Conservation (phyloP, 441 rosid genomes). For the Dalechampia spathulata region DNA sequence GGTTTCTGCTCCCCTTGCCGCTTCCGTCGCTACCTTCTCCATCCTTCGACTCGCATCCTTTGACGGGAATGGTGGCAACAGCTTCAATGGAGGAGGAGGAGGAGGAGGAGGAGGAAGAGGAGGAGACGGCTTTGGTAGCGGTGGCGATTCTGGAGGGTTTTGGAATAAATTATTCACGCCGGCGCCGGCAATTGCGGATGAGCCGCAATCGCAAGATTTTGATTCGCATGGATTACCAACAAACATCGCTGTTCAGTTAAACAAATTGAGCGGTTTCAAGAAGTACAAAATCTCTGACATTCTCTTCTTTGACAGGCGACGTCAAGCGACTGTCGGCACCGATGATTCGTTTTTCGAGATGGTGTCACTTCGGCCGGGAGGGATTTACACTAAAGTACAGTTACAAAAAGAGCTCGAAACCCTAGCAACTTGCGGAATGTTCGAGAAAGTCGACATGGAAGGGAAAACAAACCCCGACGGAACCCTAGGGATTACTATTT, state of each 20-base stretch:
- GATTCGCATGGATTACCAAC: conserved; percentile 92
- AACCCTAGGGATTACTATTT: conserved; percentile 53
- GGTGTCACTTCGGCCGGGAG: conserved; percentile 81
- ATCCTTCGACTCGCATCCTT: conserved; percentile 30
- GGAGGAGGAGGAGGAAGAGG: conserved; percentile 34
- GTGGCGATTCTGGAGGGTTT: conserved; percentile 36
- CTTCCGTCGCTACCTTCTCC: conserved; percentile 33
- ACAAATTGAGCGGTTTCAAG: conserved; percentile 74
- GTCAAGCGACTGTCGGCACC: conserved; percentile 54
- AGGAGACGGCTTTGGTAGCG: conserved; percentile 5
- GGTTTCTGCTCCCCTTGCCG: conserved; percentile 33
- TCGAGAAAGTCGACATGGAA: conserved; percentile 89
- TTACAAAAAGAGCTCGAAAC: conserved; percentile 83
- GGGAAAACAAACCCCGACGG: conserved; percentile 83
- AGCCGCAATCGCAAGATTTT: conserved; percentile 63
- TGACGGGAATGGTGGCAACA: conserved; percentile 1
- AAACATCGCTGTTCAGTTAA: conserved; percentile 66
- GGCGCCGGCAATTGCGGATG: conserved; percentile 57
- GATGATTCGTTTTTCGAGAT: conserved; percentile 96
- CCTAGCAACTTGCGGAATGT: conserved; percentile 91
- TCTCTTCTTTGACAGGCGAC: conserved; percentile 56
- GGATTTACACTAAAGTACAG: conserved; percentile 75
- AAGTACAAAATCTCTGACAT: conserved; percentile 78
- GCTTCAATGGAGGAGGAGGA: conserved; percentile 1
- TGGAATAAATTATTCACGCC: conserved; percentile 47